These are phyloP conservation scores for Cladosporium colombiae DNA, from an alignment of 2,329 filamentous ascomycete genomes.

Conservation along the genomic window DNA sequence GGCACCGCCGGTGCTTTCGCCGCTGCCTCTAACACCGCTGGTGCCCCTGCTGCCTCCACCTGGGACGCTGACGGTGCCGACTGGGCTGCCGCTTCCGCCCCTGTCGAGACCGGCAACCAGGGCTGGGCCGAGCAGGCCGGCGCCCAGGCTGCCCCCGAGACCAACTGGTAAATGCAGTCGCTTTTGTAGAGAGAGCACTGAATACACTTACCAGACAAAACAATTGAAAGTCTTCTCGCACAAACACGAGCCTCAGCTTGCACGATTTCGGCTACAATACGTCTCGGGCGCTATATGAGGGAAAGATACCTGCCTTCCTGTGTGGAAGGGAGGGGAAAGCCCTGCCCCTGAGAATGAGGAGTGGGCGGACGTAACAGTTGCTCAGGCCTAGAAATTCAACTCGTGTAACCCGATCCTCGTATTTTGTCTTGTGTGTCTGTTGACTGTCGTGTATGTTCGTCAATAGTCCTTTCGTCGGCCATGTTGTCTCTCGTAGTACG, in stretches of 20 bases:
- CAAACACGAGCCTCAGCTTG: constrained; percentile 6
- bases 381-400: constrained; percentile 29
- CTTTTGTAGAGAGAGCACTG: constrained; percentile 23
- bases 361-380: constrained; percentile 33
- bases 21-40: constrained; percentile 58
- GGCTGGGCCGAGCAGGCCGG: constrained; percentile 51
- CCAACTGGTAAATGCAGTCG: constrained; percentile 48
- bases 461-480: background rate
- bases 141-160: constrained; percentile 39
- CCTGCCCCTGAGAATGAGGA: constrained; percentile 65
- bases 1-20: constrained; percentile 67
- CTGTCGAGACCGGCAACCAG: constrained; percentile 50
- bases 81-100: constrained; percentile 64
- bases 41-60: constrained; percentile 62
- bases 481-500: background rate
- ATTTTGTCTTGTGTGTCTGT: constrained; percentile 6
- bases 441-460: background rate
- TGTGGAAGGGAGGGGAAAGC: constrained; percentile 80
- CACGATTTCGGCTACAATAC: constrained; percentile 17
- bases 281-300: constrained; percentile 80
- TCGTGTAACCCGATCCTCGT: constrained; percentile 14
- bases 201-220: constrained; percentile 15
- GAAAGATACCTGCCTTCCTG: constrained; percentile 84
- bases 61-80: constrained; percentile 66
- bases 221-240: constrained; percentile 15